Evolutionary conservation across 2,329 filamentous ascomycete species (phyloP).

Genomic region (Aspergillus puulaauensis): DNA sequence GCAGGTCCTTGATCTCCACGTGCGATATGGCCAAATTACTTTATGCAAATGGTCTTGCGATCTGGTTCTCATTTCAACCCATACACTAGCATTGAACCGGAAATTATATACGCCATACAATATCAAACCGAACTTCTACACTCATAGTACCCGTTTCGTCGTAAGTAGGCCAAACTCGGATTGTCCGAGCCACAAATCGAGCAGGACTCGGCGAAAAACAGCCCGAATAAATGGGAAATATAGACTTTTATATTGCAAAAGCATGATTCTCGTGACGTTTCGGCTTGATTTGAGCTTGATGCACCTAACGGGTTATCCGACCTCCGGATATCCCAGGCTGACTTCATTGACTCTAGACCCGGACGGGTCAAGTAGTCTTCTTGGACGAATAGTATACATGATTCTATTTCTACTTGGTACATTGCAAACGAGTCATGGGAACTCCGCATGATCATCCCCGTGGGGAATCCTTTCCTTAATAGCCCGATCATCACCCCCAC

Average conservation of each 20-base stretch:
- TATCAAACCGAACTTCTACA: background rate
- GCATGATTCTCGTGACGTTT: background rate
- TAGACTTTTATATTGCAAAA: background rate
- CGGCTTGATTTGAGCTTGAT: background rate
- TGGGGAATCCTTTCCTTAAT: background rate
- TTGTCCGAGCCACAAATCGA: background rate
- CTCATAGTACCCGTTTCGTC: background rate
- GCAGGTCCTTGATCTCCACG: background rate
- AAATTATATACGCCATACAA: background rate
- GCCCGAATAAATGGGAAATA: background rate
- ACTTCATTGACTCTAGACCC: background rate
- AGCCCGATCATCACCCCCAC: background rate
- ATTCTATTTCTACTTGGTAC: background rate
- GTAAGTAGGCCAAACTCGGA: background rate
- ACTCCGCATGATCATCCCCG: background rate
- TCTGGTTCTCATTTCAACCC: background rate
- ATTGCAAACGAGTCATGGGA: background rate
- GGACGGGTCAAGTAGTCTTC: background rate
- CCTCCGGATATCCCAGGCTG: background rate
- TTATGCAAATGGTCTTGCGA: no score
- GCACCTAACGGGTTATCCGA: background rate
- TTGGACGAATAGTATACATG: background rate
- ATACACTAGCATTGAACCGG: no score
- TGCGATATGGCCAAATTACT: background rate
- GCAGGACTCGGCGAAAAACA: background rate